Evolutionary conservation across 148 eudicot species (phyloP), one percentile per base, ranked within the genome.

Genomic region (Amaranthus cruentus): DNA sequence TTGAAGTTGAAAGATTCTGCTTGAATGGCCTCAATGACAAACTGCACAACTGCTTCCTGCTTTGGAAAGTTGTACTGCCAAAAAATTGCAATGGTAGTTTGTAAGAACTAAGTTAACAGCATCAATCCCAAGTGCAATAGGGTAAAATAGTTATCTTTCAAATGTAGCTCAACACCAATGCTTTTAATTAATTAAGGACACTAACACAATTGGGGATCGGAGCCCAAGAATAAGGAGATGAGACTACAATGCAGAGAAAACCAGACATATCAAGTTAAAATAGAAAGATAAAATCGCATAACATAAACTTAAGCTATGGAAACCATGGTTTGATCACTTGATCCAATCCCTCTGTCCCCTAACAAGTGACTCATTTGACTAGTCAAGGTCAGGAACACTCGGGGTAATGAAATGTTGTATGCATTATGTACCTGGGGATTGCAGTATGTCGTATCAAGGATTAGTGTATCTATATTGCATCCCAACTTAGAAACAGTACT

Each of bases 361-460:
- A 28, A 28, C 38, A 28, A 28, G 38, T 28, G 38, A 28, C 38
- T 28, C 38, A 28, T 28, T 28, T 28, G 38, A 28, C 38, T 28
- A 28, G 38, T 28, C 38, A 28, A 28, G 38, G 38, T 28, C 38
- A 28, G 38, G 38, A 28, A 28, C 1, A 28, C 38, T 28, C 38
- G 38, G 38, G 38, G 38, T 28, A 58, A 58, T 58, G 28, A 4
- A 68, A 9, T 21, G 13, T 7, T 18, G 46, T 12, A n/a, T 47
- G 14, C 42, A 7, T n/a, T 59, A 51, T 28, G 44, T 87, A 91
- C 98, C 93, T 89, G 86, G 15, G 98, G 92, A 76, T 90, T 80
- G 76, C 98, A 95, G 76, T 95, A 95, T 69, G 98, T 95, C 43
- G 98, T 91, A 83, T 95, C 96, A 81, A 95, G 90, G 76, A 95